Conservation (phyloP, 2,329 filamentous ascomycete genomes). For the Cytospora piceae region DNA sequence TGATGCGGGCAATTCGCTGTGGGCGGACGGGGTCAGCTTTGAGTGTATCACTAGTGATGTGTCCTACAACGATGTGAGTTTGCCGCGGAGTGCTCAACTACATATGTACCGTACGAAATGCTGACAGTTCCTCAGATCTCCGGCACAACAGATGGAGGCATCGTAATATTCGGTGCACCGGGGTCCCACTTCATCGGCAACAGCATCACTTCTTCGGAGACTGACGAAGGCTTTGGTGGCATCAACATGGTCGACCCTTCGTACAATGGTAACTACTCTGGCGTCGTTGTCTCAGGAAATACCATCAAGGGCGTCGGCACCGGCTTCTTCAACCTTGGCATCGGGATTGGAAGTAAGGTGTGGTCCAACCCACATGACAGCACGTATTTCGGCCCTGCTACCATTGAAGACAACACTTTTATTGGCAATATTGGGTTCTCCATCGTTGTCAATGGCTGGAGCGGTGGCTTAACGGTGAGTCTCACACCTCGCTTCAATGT, state of each 20-base stretch:
- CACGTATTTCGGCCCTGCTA: slow-evolving; percentile 31
- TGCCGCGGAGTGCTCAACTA: neutral
- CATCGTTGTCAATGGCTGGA: slow-evolving; percentile 36
- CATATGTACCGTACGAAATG: neutral
- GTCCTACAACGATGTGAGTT: slow-evolving; percentile 33
- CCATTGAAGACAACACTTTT: slow-evolving; percentile 33
- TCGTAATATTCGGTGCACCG: slow-evolving; percentile 36
- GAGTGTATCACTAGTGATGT: slow-evolving; percentile 35
- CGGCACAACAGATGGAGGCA: slow-evolving; percentile 35
- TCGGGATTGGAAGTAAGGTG: slow-evolving; percentile 35
- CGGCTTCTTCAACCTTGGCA: slow-evolving; percentile 35
- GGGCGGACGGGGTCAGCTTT: slow-evolving; percentile 36
- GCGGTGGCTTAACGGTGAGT: slow-evolving; percentile 31
- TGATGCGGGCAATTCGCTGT: slow-evolving; percentile 31
- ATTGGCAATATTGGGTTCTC: slow-evolving; percentile 34
- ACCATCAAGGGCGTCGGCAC: slow-evolving; percentile 32
- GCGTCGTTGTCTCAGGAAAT: slow-evolving; percentile 35
- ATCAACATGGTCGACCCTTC: slow-evolving; percentile 37
- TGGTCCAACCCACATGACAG: slow-evolving; percentile 34
- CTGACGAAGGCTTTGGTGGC: slow-evolving; percentile 35
- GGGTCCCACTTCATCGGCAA: slow-evolving; percentile 34
- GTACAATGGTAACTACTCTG: slow-evolving; percentile 34
- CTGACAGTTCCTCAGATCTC: slow-evolving; percentile 29
- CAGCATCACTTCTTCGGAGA: slow-evolving; percentile 33
- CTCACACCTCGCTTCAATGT: neutral